Percentiles rank a stretch among this genome's conserved stretches.
Evolutionary conservation across 768 basidiomycete genomes (phyloP).

Genomic region (Hericium rajendrae): DNA sequence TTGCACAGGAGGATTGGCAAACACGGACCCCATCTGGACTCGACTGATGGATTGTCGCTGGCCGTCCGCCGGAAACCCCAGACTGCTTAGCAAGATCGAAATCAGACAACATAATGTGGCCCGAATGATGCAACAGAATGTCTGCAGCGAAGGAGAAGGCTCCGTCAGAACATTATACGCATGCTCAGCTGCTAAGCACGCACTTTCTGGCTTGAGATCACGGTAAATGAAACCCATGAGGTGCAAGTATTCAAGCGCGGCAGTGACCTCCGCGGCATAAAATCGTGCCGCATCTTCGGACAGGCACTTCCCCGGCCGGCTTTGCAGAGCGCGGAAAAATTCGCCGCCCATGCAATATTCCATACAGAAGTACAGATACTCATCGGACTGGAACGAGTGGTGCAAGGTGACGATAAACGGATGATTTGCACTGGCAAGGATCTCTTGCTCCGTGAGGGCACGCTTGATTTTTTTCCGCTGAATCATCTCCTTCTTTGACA

Average conservation of each 20-base stretch:
- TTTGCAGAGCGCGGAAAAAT: conserved; percentile 96
- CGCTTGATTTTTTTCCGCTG: conserved; percentile 99
- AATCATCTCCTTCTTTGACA: conserved; percentile 99
- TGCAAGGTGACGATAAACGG: conserved; percentile 99
- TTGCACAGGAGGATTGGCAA: neutral
- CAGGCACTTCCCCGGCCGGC: conserved; percentile 92
- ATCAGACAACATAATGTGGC: conserved; percentile 99
- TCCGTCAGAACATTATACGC: conserved; percentile 9
- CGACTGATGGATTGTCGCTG: conserved; percentile 77
- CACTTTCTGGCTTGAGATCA: conserved; percentile 99
- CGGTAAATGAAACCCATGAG: conserved; percentile 99
- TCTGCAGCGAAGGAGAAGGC: conserved; percentile 39
- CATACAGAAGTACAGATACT: conserved; percentile 98
- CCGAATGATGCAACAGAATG: conserved; percentile 93
- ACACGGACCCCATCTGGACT: conserved; percentile 79
- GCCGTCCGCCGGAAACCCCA: conserved; percentile 73
- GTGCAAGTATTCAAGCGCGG: conserved; percentile 96
- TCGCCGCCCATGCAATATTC: conserved; percentile 99
- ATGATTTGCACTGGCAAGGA: conserved; percentile 95
- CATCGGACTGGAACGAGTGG: conserved; percentile 98
- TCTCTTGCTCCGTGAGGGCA: conserved; percentile 97
- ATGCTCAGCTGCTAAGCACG: conserved; percentile 25
- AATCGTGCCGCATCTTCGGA: conserved; percentile 92
- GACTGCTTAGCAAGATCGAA: conserved; percentile 98
- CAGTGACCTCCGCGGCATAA: conserved; percentile 97